phyloP scores from a whole-genome alignment of 2,329 filamentous ascomycete genomes.

The Septoria linicola region DNA sequence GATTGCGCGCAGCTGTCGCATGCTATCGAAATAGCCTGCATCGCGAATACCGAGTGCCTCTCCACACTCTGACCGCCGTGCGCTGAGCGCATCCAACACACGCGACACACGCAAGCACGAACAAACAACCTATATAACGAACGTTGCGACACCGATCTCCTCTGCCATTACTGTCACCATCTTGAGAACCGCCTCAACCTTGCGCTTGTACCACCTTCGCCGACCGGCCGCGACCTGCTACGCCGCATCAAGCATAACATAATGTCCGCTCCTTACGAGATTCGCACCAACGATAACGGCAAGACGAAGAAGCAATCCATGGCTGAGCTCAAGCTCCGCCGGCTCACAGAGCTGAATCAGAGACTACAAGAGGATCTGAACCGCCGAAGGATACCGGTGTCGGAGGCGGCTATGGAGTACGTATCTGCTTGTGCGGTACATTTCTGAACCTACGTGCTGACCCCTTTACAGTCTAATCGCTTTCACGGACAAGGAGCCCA shows the following conservation, averaged over 20 bases:
- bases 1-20: constrained; percentile 13
- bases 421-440: constrained; percentile 22
- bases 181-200: neutral
- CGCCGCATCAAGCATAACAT: constrained; percentile 27
- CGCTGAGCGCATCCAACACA: constrained; percentile 13
- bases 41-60: constrained; percentile 3
- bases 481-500: constrained; percentile 90
- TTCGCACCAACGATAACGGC: constrained; percentile 63
- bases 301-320: constrained; percentile 98
- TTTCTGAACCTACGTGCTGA: constrained; percentile 2
- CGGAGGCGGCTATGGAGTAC: constrained; percentile 71
- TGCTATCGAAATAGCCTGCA: constrained; percentile 10
- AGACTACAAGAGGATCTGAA: constrained; percentile 94
- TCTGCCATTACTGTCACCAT: too few relatives aligned
- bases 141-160: neutral
- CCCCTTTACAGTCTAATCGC: constrained; percentile 73
- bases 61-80: constrained; percentile 9
- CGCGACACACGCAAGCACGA: constrained; percentile 9
- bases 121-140: constrained; percentile 4
- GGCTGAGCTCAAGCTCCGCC: constrained; percentile 94
- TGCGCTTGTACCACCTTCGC: neutral
- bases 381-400: constrained; percentile 90
- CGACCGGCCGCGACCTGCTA: neutral
- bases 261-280: constrained; percentile 65
- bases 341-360: constrained; percentile 94